These are phyloP conservation scores for Colletotrichum magnum DNA, from an alignment of 2,329 filamentous ascomycete genomes.

Conservation along the genomic window DNA sequence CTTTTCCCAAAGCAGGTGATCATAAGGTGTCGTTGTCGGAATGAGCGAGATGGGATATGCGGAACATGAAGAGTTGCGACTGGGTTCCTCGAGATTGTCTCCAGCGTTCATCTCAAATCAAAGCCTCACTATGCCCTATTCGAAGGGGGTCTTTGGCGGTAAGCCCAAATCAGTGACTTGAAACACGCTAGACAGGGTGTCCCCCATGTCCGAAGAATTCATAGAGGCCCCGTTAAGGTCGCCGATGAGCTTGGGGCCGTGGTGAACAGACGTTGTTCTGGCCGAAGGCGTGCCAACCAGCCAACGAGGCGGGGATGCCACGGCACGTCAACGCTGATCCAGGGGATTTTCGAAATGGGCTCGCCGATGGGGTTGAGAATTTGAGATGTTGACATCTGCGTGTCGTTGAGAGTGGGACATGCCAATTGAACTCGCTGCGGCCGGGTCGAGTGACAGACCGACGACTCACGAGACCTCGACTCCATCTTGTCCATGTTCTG, in stretches of 20 bases:
- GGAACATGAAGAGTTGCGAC: conserved; percentile 38
- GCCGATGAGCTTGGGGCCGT: conserved; percentile 33
- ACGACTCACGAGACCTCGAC: conserved; percentile 10
- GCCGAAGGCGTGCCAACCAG: conserved; percentile 33
- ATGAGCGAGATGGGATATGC: conserved; percentile 42
- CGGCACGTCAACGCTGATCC: conserved; percentile 36
- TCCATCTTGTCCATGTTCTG: conserved; percentile 13
- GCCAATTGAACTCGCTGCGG: conserved; percentile 13
- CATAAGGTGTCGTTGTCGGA: conserved; percentile 38
- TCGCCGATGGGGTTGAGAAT: conserved; percentile 31
- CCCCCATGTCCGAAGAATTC: conserved; percentile 23
- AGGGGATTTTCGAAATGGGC: conserved; percentile 28
- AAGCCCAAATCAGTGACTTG: conserved; percentile 38
- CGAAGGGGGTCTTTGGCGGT: conserved; percentile 25
- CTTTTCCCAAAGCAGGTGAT: conserved; percentile 37
- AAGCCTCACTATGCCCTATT: conserved; percentile 39
- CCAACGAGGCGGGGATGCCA: conserved; percentile 35
- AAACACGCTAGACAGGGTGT: conserved; percentile 42
- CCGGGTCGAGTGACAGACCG: conserved; percentile 4
- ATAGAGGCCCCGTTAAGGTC: conserved; percentile 39
- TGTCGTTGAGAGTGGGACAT: conserved; percentile 38
- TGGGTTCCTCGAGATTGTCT: conserved; percentile 40
- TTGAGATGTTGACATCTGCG: conserved; percentile 21
- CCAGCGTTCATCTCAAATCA: conserved; percentile 43
- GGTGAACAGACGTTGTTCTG: conserved; percentile 30